Base-by-base conservation (phyloP, 192 early-diverging fungal species). In the Gigaspora rosea region DNA sequence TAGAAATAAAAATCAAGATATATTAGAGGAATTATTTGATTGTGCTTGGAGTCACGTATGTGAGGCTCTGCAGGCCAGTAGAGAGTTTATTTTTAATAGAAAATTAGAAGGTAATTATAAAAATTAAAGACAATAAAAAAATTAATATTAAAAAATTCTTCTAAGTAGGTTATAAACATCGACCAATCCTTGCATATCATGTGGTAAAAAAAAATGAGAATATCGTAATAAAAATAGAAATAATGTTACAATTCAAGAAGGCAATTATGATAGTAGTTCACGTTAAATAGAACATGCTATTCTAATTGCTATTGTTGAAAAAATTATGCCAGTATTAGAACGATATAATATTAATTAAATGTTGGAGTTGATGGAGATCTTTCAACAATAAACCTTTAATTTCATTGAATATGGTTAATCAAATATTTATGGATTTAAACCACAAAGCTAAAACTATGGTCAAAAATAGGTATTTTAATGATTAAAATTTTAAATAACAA, bases 301-400 rank as follows among this genome's bases (percentile, higher is more conserved):
- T 0, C 16, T 67, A 47, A 67, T 67, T 20, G n/a, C 65, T 47
- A 67, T 67, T 47, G 8, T 27, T 47, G 15, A 67, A 67, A 67
- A 67, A 47, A 15, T 67, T 67, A 16, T 46, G 20, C 1, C n/a
- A 67, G 15, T 67, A 67, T 47, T 48, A 20, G 36, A 67, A 15
- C 0, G 36, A 48, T 67, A 67, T 48, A 67, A 67, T 67, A 67
- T 67, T 15, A 67, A 48, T 67, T 67, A 67, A 67, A 67, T 48
- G n/a, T 67, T 67, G 65, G 7, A 32, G 41, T 67, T 48, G 46
- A 67, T 67, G 3, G 36, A 47, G 41, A 67, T 18, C 65, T 67
- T 67, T 67, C 4, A 16, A 67, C 65, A 3, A 67, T 41, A 67
- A 67, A 67, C 48, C 12, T 48, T 48, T 47, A 16, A 35, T 16